Conservation (phyloP, 768 basidiomycete genomes). For the Dacryopinax spathularia region DNA sequence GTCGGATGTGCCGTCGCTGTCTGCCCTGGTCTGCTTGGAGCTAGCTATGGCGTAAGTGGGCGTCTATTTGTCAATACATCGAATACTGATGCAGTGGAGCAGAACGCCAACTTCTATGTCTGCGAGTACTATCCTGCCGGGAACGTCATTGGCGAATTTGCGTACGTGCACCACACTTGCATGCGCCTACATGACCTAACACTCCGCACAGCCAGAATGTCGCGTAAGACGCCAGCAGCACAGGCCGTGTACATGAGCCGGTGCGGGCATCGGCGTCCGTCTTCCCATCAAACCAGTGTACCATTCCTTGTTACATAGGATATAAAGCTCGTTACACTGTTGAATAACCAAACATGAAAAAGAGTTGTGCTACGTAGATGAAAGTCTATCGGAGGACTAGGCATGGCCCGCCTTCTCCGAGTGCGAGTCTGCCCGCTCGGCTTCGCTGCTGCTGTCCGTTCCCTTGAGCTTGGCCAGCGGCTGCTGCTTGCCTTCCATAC, state of each 20-base stretch:
- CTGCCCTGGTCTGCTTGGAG: conserved; percentile 38
- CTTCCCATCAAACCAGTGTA: neutral
- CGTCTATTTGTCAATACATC: neutral
- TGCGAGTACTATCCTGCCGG: conserved; percentile 54
- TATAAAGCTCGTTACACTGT: neutral
- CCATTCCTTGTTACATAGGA: neutral
- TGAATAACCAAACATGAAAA: too few relatives aligned
- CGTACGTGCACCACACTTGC: conserved; percentile 28
- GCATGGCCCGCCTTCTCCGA: too few relatives aligned
- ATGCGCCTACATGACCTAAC: neutral
- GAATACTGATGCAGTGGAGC: conserved; percentile 6
- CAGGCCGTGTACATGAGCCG: neutral
- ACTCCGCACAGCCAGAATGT: neutral
- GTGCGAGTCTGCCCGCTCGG: neutral
- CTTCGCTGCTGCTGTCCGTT: neutral
- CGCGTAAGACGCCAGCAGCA: neutral
- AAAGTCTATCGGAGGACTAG: too few relatives aligned
- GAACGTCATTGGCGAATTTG: conserved; percentile 45
- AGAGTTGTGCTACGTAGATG: too few relatives aligned
- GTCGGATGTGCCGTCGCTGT: conserved; percentile 42
- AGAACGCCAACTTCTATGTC: conserved; percentile 45
- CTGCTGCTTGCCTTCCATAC: conserved; percentile 16
- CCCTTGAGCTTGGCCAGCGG: neutral
- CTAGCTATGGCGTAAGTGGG: conserved; percentile 24
- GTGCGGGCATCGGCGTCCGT: neutral